A percentile compares a stretch with the other conserved stretches of the same genome.
phyloP scores from a whole-genome alignment of 2,329 filamentous ascomycete species.

The Cryphonectria nitschkei region DNA sequence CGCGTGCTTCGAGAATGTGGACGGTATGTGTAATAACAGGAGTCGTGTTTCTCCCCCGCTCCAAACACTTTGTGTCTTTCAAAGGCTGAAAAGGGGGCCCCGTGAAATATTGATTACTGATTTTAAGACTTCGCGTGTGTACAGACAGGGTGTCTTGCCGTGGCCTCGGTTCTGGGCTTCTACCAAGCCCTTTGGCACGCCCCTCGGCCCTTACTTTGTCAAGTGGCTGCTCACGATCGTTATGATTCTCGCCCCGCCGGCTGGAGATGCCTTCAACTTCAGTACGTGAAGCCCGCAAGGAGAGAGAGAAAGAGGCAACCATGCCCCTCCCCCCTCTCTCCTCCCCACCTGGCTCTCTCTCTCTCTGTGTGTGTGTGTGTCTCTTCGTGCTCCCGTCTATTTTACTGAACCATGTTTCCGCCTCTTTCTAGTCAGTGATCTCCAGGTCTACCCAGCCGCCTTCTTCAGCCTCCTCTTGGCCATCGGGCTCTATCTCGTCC shows the following conservation, averaged over 20 bases:
- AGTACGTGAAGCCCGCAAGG: slow-evolving; percentile 37
- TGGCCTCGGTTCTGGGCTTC: slow-evolving; percentile 63
- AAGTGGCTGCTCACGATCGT: slow-evolving; percentile 60
- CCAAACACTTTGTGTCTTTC: no score
- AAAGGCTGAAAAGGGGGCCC: no score
- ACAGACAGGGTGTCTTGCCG: slow-evolving; percentile 59
- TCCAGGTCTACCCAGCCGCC: slow-evolving; percentile 60
- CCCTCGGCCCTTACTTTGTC: slow-evolving; percentile 59
- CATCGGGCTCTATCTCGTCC: slow-evolving; percentile 60
- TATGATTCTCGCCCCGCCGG: slow-evolving; percentile 64
- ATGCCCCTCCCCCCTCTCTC: neutral
- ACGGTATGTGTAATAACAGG: slow-evolving; percentile 35
- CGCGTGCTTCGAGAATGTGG: slow-evolving; percentile 64
- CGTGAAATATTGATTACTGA: no score
- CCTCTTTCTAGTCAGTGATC: slow-evolving; percentile 54
- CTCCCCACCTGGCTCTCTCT: no score
- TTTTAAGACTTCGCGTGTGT: neutral
- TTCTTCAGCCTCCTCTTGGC: slow-evolving; percentile 62
- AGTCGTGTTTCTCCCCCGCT: neutral
- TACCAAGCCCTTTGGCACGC: slow-evolving; percentile 65
- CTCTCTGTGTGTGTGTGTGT: no score
- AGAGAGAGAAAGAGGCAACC: no score
- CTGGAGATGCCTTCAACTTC: slow-evolving; percentile 68
- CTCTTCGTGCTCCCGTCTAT: no score
- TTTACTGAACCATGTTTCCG: neutral